Evolutionary conservation across 2,329 filamentous ascomycete species (phyloP).

Genomic region (Proliferodiscus dingleyae): DNA sequence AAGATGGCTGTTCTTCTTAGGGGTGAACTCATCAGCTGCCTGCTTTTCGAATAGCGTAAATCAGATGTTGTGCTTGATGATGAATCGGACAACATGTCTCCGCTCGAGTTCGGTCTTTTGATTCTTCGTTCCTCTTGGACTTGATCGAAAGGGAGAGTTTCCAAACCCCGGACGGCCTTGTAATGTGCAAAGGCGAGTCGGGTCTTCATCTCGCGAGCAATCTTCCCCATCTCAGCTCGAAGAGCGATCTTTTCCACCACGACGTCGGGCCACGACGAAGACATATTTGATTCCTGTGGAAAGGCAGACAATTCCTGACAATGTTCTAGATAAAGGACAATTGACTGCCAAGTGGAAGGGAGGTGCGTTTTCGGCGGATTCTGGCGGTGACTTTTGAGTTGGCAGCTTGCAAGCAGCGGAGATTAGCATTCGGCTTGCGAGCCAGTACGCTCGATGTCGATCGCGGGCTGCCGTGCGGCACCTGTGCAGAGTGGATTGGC

Average conservation of each 20-base stretch:
- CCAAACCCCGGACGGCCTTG: constrained; percentile 94
- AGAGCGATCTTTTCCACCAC: constrained; percentile 66
- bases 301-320: neutral
- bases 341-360: too few species aligned
- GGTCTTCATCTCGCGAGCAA: constrained; percentile 88
- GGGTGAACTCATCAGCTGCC: constrained; percentile 68
- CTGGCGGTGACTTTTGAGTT: too few species aligned
- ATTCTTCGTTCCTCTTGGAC: constrained; percentile 70
- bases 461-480: too few species aligned
- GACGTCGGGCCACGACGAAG: constrained; percentile 57
- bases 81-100: constrained; percentile 78
- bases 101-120: constrained; percentile 57
- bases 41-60: constrained; percentile 58
- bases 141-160: constrained; percentile 80
- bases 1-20: constrained; percentile 74
- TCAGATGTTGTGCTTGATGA: constrained; percentile 75
- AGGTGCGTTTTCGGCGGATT: too few species aligned
- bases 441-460: too few species aligned
- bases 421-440: too few species aligned
- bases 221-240: constrained; percentile 75
- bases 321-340: neutral
- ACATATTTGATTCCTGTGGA: constrained; percentile 38
- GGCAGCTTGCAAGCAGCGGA: too few species aligned
- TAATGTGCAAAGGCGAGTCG: constrained; percentile 92
- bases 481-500: too few species aligned